These are phyloP conservation scores for Ziziphus jujuba DNA, from an alignment of 306 rosid genomes.

Conservation along the genomic window DNA sequence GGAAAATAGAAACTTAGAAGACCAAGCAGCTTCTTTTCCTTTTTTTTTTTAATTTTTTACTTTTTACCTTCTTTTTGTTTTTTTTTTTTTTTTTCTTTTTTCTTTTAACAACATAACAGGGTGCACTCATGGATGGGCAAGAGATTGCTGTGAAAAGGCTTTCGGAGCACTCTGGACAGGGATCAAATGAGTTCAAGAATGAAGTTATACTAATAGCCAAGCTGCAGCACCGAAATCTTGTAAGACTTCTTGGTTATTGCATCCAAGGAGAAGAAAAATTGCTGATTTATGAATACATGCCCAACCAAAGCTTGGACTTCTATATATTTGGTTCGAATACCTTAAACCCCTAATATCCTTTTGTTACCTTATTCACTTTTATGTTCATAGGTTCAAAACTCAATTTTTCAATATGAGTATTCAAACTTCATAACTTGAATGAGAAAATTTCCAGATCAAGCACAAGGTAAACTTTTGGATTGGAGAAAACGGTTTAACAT, in stretches of 20 bases:
- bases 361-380: background rate
- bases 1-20: background rate
- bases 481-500: conserved; percentile 47
- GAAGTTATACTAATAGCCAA: conserved; percentile 46
- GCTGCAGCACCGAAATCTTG: conserved; percentile 60
- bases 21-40: background rate
- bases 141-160: conserved; percentile 59
- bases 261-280: conserved; percentile 41
- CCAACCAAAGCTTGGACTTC: conserved; percentile 46
- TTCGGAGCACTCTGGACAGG: conserved; percentile 44
- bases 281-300: conserved; percentile 46
- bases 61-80: background rate
- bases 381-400: background rate
- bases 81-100: too few species aligned
- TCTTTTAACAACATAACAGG: conserved; percentile 20
- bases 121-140: conserved; percentile 40
- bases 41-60: too few species aligned
- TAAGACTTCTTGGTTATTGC: conserved; percentile 51
- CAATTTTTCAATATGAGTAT: background rate
- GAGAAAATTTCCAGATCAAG: conserved; percentile 35
- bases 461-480: conserved; percentile 24
- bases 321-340: conserved; percentile 38
- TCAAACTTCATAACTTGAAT: background rate
- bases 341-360: background rate
- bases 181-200: conserved; percentile 44